These are phyloP conservation scores for Garcia nutans DNA, from an alignment of 345 rosid genomes.

Conservation along the genomic window DNA sequence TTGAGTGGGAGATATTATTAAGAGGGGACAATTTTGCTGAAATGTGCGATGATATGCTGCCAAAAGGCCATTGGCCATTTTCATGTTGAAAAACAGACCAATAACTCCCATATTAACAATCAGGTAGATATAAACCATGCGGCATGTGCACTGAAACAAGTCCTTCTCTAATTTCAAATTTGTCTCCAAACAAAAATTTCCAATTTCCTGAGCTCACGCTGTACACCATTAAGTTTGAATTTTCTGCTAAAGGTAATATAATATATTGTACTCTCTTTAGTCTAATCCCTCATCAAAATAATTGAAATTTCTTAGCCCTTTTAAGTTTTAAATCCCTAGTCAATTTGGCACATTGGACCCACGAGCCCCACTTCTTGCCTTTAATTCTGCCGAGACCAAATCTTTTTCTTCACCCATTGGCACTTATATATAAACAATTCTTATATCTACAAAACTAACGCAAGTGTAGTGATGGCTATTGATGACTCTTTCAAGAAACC, in stretches of 20 bases:
- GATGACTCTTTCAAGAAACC: constrained; percentile 82
- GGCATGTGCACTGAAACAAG: neutral
- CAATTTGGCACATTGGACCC: constrained; percentile 36
- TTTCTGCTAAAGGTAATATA: neutral
- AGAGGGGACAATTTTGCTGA: no score
- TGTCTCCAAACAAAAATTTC: neutral
- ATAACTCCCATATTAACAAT: neutral
- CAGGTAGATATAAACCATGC: neutral
- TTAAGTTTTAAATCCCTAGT: constrained; percentile 10
- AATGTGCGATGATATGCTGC: neutral
- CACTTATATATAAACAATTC: constrained; percentile 4
- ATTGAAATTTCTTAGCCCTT: no score
- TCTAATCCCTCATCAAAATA: neutral
- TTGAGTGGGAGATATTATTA: no score
- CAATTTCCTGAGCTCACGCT: neutral
- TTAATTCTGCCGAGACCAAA: constrained; percentile 42
- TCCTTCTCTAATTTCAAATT: constrained; percentile 5
- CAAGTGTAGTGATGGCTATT: constrained; percentile 23
- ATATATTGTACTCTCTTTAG: neutral
- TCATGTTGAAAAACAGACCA: neutral
- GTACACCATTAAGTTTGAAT: constrained; percentile 20
- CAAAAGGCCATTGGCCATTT: neutral
- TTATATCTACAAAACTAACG: neutral
- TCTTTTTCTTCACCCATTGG: neutral
- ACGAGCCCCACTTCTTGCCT: constrained; percentile 52